Evolutionary conservation across 1,284 basidiomycete species (phyloP).

Genomic region (Peniophora sp.): DNA sequence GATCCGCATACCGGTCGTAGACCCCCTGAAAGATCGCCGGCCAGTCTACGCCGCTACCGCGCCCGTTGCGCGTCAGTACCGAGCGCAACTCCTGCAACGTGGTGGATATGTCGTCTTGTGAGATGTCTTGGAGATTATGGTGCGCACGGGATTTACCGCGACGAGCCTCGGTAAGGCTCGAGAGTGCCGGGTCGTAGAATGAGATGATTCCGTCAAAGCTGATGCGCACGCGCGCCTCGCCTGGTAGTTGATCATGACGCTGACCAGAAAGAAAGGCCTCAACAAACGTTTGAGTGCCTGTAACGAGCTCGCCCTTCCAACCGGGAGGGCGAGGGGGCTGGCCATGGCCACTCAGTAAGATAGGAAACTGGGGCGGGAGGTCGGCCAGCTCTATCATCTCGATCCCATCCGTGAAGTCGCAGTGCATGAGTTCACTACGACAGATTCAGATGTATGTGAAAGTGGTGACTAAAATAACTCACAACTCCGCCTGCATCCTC

Average conservation of each 20-base stretch:
- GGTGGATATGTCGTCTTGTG: neutral
- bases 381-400: slow-evolving; percentile 24
- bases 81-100: slow-evolving; percentile 6
- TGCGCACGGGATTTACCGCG: slow-evolving; percentile 21
- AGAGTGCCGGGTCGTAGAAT: slow-evolving; percentile 32
- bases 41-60: slow-evolving; percentile 36
- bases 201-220: slow-evolving; percentile 30
- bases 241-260: slow-evolving; percentile 32
- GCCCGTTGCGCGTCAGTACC: slow-evolving; percentile 10
- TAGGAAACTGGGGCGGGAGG: neutral
- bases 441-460: too few species aligned
- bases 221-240: slow-evolving; percentile 31
- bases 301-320: slow-evolving; percentile 4
- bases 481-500: slow-evolving; percentile 43
- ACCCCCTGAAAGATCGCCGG: slow-evolving; percentile 28
- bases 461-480: too few species aligned
- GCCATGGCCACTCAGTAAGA: neutral
- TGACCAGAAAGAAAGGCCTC: slow-evolving; percentile 25
- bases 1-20: slow-evolving; percentile 31
- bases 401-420: slow-evolving; percentile 34
- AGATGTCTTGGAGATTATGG: slow-evolving; percentile 24
- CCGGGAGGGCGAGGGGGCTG: slow-evolving; percentile 1
- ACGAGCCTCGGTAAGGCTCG: slow-evolving; percentile 23
- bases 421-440: slow-evolving; percentile 47
- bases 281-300: slow-evolving; percentile 3